phyloP scores from a whole-genome alignment of 805 yeast species.

The Lipomyces mesembrius region DNA sequence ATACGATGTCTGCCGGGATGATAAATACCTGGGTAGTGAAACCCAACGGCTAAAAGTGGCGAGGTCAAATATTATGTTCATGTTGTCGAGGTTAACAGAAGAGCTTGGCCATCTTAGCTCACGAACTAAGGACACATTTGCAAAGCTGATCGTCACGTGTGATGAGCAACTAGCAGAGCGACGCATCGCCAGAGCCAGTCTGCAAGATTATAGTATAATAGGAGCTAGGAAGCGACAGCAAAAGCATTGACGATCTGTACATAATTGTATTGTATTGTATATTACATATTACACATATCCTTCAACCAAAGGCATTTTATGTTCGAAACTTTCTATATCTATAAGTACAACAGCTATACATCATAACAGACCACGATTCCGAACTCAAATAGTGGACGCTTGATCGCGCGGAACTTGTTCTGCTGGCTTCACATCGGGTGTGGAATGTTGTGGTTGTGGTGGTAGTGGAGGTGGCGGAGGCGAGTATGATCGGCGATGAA shows the following conservation, averaged over 20 bases:
- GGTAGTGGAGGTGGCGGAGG: conserved; percentile 5
- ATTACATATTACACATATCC: not conserved
- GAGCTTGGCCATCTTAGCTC: conserved; percentile 2
- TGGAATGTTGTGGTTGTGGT: not conserved
- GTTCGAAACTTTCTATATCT: not conserved
- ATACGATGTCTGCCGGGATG: not conserved
- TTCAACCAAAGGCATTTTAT: not conserved
- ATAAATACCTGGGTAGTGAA: conserved; percentile 4
- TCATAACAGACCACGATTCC: not conserved
- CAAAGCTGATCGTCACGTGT: not conserved
- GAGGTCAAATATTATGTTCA: not conserved
- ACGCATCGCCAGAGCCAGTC: not conserved
- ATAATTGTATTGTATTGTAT: not conserved
- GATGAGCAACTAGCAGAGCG: not conserved
- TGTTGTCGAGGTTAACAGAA: not conserved
- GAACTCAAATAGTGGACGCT: not conserved
- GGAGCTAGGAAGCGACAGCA: not conserved
- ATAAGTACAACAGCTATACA: not conserved
- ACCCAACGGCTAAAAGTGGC: conserved; percentile 5
- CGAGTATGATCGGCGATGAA: conserved; percentile 16
- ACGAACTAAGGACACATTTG: not conserved
- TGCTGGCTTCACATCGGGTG: not conserved
- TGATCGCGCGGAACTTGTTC: not conserved
- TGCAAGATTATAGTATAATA: not conserved
- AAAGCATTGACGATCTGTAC: not conserved